Percentiles rank a stretch among this genome's conserved stretches.
These are phyloP conservation scores for Petunia axillaris DNA, from an alignment of 257 asterid species.

Conservation along the genomic window DNA sequence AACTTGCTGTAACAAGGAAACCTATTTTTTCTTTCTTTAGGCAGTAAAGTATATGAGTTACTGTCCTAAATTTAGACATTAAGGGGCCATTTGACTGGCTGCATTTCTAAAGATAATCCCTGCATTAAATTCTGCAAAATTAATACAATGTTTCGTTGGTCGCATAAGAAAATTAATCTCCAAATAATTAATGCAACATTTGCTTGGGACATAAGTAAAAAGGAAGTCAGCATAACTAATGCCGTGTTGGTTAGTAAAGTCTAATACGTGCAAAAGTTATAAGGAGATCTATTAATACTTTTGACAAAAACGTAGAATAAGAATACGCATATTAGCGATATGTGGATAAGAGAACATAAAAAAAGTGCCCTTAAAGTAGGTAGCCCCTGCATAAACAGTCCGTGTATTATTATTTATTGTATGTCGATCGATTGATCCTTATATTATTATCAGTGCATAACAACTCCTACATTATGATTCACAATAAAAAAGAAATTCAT, in stretches of 20 bases:
- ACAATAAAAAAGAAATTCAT: background rate
- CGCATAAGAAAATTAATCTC: background rate
- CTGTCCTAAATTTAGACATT: background rate
- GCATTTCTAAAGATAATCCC: background rate
- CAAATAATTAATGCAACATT: background rate
- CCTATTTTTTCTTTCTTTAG: background rate
- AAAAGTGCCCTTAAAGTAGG: background rate
- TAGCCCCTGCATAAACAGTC: constrained; percentile 9
- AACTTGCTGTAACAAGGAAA: constrained; percentile 1
- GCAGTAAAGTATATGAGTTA: background rate
- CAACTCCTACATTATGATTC: constrained; percentile 1
- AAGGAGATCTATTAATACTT: background rate
- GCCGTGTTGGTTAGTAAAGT: constrained; percentile 15
- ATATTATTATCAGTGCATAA: background rate
- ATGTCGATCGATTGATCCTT: background rate
- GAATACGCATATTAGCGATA: background rate
- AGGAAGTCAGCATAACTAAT: background rate
- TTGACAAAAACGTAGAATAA: background rate
- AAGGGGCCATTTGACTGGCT: background rate
- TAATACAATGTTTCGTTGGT: background rate
- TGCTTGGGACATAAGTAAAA: constrained; percentile 19
- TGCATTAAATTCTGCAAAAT: background rate
- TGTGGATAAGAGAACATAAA: background rate
- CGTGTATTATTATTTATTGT: background rate
- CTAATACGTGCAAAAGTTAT: background rate